Evolutionary conservation across 2,329 filamentous ascomycete species (phyloP).

Genomic region (Colletotrichum navitas): DNA sequence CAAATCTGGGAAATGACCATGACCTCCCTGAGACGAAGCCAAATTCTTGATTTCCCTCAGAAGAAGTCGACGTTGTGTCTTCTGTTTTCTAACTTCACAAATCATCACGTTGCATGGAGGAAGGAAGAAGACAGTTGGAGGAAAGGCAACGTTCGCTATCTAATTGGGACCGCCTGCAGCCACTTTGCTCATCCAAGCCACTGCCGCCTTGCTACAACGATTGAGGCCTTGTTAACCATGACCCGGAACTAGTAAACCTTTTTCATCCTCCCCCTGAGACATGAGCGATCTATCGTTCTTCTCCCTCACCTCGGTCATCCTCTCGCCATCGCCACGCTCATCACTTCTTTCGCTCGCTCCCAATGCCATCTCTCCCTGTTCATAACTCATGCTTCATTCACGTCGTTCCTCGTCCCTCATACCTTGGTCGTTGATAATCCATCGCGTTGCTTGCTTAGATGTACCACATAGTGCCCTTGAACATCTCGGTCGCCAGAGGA

Average conservation of each 20-base stretch:
- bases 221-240: conserved; percentile 22
- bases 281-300: neutral
- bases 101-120: neutral
- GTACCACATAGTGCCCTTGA: conserved; percentile 59
- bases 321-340: neutral
- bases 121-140: neutral
- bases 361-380: neutral
- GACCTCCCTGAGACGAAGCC: neutral
- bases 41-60: neutral
- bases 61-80: neutral
- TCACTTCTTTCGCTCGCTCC: neutral
- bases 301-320: neutral
- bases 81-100: neutral
- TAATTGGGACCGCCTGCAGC: neutral
- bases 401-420: neutral
- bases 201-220: conserved; percentile 6
- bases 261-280: neutral
- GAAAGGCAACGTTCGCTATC: conserved; percentile 36
- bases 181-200: conserved; percentile 8
- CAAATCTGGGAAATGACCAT: neutral
- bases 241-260: conserved; percentile 35
- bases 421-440: neutral
- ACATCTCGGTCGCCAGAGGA: conserved; percentile 44
- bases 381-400: neutral
- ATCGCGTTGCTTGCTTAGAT: conserved; percentile 48